phyloP scores from a whole-genome alignment of 2,329 filamentous ascomycete genomes.

The Huntiella abstrusa region DNA sequence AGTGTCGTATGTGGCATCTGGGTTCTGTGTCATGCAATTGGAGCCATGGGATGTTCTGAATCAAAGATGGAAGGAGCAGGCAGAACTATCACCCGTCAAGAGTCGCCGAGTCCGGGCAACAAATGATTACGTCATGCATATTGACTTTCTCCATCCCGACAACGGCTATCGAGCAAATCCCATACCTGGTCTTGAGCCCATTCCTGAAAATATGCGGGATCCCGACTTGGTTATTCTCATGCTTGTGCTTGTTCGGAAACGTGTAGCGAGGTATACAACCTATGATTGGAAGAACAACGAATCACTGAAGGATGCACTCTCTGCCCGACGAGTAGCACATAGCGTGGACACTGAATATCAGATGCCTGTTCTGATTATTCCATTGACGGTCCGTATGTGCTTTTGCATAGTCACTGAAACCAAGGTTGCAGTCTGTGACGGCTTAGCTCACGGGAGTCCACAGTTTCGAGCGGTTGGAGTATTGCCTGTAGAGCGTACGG shows the following conservation, averaged over 20 bases:
- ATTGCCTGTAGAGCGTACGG: conserved; percentile 22
- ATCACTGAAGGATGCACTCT: conserved; percentile 29
- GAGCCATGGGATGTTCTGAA: background rate
- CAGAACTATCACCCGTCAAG: conserved; percentile 40
- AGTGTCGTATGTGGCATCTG: conserved; percentile 48
- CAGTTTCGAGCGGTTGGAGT: conserved; percentile 28
- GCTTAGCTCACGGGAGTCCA: conserved; percentile 32
- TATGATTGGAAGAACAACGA: conserved; percentile 43
- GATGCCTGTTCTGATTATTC: conserved; percentile 52
- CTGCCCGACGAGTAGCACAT: conserved; percentile 18
- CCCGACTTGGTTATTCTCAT: conserved; percentile 63
- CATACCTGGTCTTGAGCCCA: too few relatives aligned
- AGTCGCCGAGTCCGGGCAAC: conserved; percentile 26
- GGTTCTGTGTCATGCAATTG: conserved; percentile 55
- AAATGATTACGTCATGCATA: conserved; percentile 60
- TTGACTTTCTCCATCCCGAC: conserved; percentile 67
- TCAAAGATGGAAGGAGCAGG: conserved; percentile 29
- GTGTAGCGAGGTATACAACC: conserved; percentile 31
- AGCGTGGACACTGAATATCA: conserved; percentile 19
- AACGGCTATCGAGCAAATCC: too few relatives aligned
- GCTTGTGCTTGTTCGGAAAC: conserved; percentile 34
- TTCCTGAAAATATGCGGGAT: conserved; percentile 14
- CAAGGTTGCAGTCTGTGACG: conserved; percentile 36
- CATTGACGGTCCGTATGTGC: conserved; percentile 48
- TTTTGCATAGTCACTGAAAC: conserved; percentile 49